Base-by-base conservation (phyloP, 2,329 filamentous ascomycete species). In the Dactylellina leptospora region DNA sequence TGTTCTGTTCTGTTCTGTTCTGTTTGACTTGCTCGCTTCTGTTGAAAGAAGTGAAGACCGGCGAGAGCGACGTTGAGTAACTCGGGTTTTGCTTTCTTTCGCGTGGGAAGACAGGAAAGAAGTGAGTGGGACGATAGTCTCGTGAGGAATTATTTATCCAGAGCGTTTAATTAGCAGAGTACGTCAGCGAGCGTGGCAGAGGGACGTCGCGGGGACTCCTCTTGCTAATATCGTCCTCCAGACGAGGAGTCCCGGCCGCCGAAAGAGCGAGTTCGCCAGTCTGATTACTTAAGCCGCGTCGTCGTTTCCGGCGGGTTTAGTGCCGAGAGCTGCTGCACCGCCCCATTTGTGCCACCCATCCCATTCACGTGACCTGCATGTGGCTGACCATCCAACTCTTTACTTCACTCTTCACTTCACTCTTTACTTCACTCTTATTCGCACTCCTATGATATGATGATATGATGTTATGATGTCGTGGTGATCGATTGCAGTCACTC, bases 151-250 rank as follows among this genome's bases (percentile, higher is more conserved):
- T 23, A 16, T 53, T 38, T 23, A 36, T 6, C 40, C 13, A 23
- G 38, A 27, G 45, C 3, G 58, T 53, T 53, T 62, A 47, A 58
- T 58, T 58, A 44, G 47, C 30, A 23, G 51, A 27, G 20, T 66
- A 72, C 68, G 68, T 72, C 68, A 72, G 63, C 68, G 58, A 64
- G 25, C 23, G 68, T 59, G 68, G 68, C 59, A 72, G 68, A 72
- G 59, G 23, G 18, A n/a, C 48, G 40, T 20, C 53, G 47, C 42
- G 33, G 62, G 38, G 44, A 40, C 16, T 38, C 30, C 28, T n/a
- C 22, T 42, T 44, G 56, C 33, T 72, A 72, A 72, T 72, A 72
- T 72, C 68, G 20, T 13, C 10, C 28, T 16, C 25, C 27, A 20
- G 23, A 62, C 36, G 51, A 42, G 68, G 68, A 60, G 45, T 58